phyloP scores from a whole-genome alignment of 805 yeast genomes.

The Starmerella roubikii region DNA sequence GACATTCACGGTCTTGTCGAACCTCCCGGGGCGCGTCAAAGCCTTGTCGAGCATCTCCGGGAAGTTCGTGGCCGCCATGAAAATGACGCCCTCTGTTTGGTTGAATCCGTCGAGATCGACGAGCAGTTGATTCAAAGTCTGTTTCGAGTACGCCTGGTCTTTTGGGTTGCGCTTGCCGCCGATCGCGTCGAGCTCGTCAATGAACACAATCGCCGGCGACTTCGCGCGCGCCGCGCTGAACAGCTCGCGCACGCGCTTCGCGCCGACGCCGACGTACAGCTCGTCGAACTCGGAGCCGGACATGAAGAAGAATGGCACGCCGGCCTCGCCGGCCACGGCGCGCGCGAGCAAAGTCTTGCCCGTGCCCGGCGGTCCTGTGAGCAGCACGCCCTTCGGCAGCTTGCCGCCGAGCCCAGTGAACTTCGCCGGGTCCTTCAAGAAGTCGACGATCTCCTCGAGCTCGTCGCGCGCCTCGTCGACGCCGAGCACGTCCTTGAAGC shows the following conservation, averaged over 20 bases:
- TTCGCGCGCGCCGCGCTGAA: conserved; percentile 86
- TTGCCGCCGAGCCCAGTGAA: conserved; percentile 96
- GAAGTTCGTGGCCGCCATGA: conserved; percentile 96
- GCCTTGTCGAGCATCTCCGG: conserved; percentile 96
- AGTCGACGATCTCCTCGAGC: conserved; percentile 95
- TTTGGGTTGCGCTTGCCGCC: conserved; percentile 96
- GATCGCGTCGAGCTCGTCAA: conserved; percentile 96
- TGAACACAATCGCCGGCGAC: conserved; percentile 93
- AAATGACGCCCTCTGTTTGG: conserved; percentile 82
- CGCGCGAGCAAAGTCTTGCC: conserved; percentile 94
- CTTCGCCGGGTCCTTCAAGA: conserved; percentile 87
- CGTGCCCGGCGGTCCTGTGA: conserved; percentile 98
- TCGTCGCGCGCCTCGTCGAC: conserved; percentile 98
- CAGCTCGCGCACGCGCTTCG: conserved; percentile 89
- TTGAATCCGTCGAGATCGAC: conserved; percentile 90
- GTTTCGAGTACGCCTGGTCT: conserved; percentile 97
- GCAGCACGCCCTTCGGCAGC: conserved; percentile 88
- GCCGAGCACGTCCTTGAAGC: conserved; percentile 88
- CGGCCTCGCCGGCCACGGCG: conserved; percentile 99
- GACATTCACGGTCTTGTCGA: conserved; percentile 88
- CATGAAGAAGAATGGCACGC: conserved; percentile 97
- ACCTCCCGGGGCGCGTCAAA: conserved; percentile 93
- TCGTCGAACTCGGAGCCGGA: conserved; percentile 98
- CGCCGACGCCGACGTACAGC: conserved; percentile 97
- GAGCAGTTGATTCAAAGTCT: conserved; percentile 85